Evolutionary conservation across 176 grass and related monocot species (phyloP).

Genomic region (Aechmea fasciata): DNA sequence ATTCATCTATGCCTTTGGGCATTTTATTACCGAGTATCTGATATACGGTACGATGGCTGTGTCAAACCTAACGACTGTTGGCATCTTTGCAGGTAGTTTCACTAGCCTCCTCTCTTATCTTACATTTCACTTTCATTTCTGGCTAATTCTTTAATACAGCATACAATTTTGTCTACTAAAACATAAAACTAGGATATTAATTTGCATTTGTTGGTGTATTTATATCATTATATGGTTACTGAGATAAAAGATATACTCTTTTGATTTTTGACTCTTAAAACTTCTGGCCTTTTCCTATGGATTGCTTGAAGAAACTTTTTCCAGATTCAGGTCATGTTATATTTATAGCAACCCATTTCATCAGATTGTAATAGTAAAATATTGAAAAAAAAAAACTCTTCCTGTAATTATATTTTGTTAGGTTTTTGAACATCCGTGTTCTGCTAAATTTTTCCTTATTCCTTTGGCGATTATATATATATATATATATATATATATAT

Average conservation of each 20-base stretch:
- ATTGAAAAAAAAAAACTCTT: too few relatives aligned
- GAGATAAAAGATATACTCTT: background rate
- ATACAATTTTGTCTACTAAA: background rate
- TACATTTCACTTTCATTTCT: background rate
- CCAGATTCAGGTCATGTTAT: too few relatives aligned
- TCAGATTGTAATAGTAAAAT: too few relatives aligned
- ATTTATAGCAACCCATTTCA: too few relatives aligned
- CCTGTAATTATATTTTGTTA: too few relatives aligned
- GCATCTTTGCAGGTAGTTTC: conserved; percentile 75
- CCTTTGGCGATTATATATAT: too few relatives aligned
- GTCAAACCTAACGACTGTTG: conserved; percentile 71
- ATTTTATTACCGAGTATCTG: conserved; percentile 79
- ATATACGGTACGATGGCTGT: conserved; percentile 72
- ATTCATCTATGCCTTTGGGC: conserved; percentile 69
- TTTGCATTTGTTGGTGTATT: background rate
- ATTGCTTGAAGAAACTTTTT: too few relatives aligned
- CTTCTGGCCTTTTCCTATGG: too few relatives aligned
- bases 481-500: too few relatives aligned
- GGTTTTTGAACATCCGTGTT: too few relatives aligned
- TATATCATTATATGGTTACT: background rate
- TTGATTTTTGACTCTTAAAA: too few relatives aligned
- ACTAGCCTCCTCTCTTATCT: background rate
- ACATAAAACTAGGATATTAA: background rate
- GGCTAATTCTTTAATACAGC: background rate
- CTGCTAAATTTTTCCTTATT: too few relatives aligned